A percentile compares a stretch with the other conserved stretches of the same genome.
phyloP scores from a whole-genome alignment of 169 alveolate genomes.

The Plasmodium malariae region DNA sequence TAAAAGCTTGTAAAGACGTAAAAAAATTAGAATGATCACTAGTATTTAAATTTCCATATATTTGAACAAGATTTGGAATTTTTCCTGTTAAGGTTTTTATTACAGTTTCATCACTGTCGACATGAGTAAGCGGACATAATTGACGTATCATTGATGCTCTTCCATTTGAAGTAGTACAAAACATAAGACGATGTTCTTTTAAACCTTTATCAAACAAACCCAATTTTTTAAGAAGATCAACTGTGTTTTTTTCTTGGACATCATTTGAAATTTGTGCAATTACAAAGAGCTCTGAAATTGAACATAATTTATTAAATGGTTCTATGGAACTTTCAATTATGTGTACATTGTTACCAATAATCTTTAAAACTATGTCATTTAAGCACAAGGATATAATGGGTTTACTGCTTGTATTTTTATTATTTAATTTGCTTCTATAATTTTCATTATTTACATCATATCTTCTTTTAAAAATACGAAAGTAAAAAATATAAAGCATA shows the following conservation, averaged over 20 bases:
- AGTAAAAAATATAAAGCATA: conserved; percentile 60
- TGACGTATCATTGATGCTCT: conserved; percentile 87
- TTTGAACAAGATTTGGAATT: conserved; percentile 78
- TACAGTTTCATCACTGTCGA: conserved; percentile 78
- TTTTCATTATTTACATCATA: conserved; percentile 34
- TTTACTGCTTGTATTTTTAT: conserved; percentile 26
- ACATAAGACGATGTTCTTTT: conserved; percentile 81
- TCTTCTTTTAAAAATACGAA: conserved; percentile 64
- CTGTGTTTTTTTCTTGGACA: conserved; percentile 55
- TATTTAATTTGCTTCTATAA: conserved; percentile 48
- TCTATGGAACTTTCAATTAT: conserved; percentile 53
- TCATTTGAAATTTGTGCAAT: conserved; percentile 68
- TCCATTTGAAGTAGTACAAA: conserved; percentile 82
- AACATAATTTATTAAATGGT: conserved; percentile 45
- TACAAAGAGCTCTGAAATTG: conserved; percentile 63
- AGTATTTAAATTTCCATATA: conserved; percentile 68
- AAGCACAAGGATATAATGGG: conserved; percentile 61
- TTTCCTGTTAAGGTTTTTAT: conserved; percentile 78
- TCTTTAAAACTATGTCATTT: conserved; percentile 53
- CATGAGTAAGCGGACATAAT: conserved; percentile 83
- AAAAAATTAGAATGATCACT: conserved; percentile 35
- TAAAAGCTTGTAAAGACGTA: conserved; percentile 72
- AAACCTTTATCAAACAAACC: conserved; percentile 60
- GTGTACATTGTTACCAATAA: conserved; percentile 43
- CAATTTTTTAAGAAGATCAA: conserved; percentile 39